Evolutionary conservation across 768 basidiomycete genomes (phyloP).

Genomic region (Lyophyllum semitale): DNA sequence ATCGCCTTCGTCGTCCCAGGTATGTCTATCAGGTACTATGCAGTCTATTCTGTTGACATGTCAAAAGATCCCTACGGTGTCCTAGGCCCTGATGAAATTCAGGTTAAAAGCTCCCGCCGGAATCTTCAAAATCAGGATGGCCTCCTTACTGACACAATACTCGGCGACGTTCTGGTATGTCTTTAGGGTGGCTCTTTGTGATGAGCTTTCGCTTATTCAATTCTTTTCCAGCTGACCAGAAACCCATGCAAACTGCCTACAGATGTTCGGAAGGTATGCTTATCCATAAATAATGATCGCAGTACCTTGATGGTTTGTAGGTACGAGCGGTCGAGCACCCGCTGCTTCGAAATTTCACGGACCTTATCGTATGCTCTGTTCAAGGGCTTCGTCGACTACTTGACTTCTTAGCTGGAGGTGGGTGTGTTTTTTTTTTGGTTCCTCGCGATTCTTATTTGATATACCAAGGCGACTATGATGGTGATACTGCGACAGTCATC

Average conservation of each 20-base stretch:
- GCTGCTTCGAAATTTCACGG: constrained; percentile 46
- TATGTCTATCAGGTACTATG: constrained; percentile 24
- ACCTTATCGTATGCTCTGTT: constrained; percentile 63
- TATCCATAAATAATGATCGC: background rate
- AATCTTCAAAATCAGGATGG: constrained; percentile 45
- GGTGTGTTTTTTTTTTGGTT: constrained; percentile 7
- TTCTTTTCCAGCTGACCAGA: constrained; percentile 47
- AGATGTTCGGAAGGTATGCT: constrained; percentile 61
- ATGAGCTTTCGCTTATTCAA: background rate
- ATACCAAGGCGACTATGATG: constrained; percentile 66
- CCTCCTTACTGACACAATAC: constrained; percentile 45
- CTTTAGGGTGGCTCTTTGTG: background rate
- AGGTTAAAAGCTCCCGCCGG: constrained; percentile 50
- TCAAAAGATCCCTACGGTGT: constrained; percentile 52
- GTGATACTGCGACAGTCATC: constrained; percentile 61
- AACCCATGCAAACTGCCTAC: constrained; percentile 74
- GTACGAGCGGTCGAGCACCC: constrained; percentile 56
- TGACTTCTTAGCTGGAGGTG: constrained; percentile 67
- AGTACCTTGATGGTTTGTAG: constrained; percentile 29
- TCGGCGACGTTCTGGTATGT: constrained; percentile 58
- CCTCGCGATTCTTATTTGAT: background rate
- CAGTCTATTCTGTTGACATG: background rate
- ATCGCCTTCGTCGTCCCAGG: constrained; percentile 67
- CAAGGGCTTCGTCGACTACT: constrained; percentile 56
- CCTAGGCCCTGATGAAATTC: constrained; percentile 55